These are phyloP conservation scores for Saccharomycopsis sp. DNA, from an alignment of 805 yeast genomes.

Conservation along the genomic window DNA sequence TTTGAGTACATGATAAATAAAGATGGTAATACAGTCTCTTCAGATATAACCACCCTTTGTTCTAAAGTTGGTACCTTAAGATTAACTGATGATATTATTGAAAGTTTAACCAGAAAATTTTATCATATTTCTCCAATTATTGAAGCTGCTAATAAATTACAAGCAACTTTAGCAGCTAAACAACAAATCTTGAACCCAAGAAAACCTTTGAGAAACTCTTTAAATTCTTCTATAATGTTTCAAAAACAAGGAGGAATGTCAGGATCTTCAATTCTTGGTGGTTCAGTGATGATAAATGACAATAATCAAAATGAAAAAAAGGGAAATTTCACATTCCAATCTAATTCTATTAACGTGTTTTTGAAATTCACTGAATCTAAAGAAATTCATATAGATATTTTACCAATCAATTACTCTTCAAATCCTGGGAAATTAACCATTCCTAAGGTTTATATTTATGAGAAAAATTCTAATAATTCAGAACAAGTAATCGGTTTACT, in stretches of 20 bases:
- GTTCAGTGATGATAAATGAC: not conserved
- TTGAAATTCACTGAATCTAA: not conserved
- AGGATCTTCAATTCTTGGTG: too few relatives aligned
- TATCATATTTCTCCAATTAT: constrained; percentile 14
- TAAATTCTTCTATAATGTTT: constrained; percentile 9
- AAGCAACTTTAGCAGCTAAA: constrained; percentile 18
- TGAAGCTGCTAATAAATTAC: constrained; percentile 20
- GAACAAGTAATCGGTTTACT: not conserved
- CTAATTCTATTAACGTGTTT: constrained; percentile 1
- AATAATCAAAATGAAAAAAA: not conserved
- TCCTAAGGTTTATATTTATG: constrained; percentile 1
- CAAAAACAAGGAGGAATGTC: constrained; percentile 7
- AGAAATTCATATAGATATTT: not conserved
- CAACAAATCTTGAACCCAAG: constrained; percentile 12
- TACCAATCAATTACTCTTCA: constrained; percentile 9
- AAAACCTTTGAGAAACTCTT: constrained; percentile 4
- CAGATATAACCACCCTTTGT: constrained; percentile 31
- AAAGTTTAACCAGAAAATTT: constrained; percentile 1
- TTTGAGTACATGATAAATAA: constrained; percentile 34
- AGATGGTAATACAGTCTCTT: not conserved
- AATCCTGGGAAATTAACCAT: not conserved
- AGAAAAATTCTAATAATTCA: not conserved
- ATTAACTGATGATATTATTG: too few relatives aligned
- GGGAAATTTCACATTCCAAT: constrained; percentile 7
- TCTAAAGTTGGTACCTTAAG: constrained; percentile 34